Evolutionary conservation across 768 basidiomycete species (phyloP).

Genomic region (Gelatoporia subvermispora): DNA sequence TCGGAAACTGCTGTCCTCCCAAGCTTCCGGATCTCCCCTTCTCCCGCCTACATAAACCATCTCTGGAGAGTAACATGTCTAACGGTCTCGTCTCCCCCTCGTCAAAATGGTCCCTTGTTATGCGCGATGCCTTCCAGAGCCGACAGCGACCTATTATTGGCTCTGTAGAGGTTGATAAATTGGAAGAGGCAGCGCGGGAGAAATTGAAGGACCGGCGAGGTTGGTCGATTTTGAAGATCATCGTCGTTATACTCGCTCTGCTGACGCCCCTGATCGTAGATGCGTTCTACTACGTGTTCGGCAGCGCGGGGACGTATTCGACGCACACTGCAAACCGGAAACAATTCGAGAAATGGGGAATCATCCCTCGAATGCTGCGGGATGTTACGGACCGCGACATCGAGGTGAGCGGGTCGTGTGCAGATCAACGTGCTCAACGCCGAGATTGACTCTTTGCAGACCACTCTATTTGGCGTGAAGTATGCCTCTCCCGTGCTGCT

Average conservation of each 20-base stretch:
- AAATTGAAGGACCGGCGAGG: slow-evolving; percentile 49
- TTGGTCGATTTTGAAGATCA: slow-evolving; percentile 37
- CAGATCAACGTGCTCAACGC: neutral
- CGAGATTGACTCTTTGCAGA: slow-evolving; percentile 32
- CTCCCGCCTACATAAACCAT: too few relatives aligned
- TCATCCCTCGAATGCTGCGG: slow-evolving; percentile 79
- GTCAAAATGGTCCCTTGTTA: slow-evolving; percentile 17
- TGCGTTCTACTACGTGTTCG: slow-evolving; percentile 72
- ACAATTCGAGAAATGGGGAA: slow-evolving; percentile 62
- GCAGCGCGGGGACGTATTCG: slow-evolving; percentile 66
- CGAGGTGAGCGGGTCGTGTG: slow-evolving; percentile 39
- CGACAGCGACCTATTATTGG: slow-evolving; percentile 35
- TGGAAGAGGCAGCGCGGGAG: slow-evolving; percentile 65
- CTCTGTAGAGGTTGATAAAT: slow-evolving; percentile 55
- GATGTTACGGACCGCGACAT: slow-evolving; percentile 53
- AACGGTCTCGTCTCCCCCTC: neutral
- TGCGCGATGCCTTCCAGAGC: slow-evolving; percentile 18
- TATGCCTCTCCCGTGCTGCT: slow-evolving; percentile 59
- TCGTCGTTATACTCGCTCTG: neutral
- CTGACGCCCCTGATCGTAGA: slow-evolving; percentile 25
- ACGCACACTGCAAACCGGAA: slow-evolving; percentile 65
- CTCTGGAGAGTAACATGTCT: neutral
- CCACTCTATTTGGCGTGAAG: slow-evolving; percentile 65
- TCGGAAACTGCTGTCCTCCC: too few relatives aligned
- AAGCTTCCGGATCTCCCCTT: too few relatives aligned